These are phyloP conservation scores for Lasiosphaeria ovina DNA, from an alignment of 495 filamentous ascomycete genomes.

Conservation along the genomic window DNA sequence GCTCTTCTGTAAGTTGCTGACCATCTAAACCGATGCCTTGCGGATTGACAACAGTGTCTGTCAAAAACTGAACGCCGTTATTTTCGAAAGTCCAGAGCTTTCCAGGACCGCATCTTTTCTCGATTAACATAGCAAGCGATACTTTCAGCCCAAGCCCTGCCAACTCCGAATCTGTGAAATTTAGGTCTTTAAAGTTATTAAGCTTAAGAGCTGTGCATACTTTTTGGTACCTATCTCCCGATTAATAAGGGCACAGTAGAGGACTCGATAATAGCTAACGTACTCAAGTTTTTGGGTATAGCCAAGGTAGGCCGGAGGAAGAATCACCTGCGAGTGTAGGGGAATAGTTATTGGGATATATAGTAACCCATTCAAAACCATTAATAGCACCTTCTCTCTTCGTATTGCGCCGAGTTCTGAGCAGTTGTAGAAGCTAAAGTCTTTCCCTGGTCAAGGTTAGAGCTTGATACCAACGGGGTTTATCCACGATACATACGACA, in stretches of 20 bases:
- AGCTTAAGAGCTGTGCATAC: not conserved
- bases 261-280: not conserved
- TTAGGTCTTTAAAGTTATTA: not conserved
- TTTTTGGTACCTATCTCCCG: not conserved
- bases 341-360: not conserved
- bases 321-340: not conserved
- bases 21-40: not conserved
- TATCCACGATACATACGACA: not conserved
- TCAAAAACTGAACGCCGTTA: constrained; percentile 1
- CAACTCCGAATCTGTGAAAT: not conserved
- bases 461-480: not conserved
- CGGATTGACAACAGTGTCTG: not conserved
- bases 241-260: not conserved
- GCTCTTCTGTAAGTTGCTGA: not conserved
- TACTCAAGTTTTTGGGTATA: constrained; percentile 3
- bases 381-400: not conserved
- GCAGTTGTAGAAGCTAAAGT: not conserved
- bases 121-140: not conserved
- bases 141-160: not conserved
- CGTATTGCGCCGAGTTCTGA: not conserved
- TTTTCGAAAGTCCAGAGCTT: not conserved
- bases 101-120: not conserved
- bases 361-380: not conserved
- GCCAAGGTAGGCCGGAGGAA: constrained; percentile 1
- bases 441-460: not conserved